Evolutionary conservation across 1,284 basidiomycete species (phyloP), one percentile per base, ranked within the genome.

Genomic region (Golubevia pallescens): DNA sequence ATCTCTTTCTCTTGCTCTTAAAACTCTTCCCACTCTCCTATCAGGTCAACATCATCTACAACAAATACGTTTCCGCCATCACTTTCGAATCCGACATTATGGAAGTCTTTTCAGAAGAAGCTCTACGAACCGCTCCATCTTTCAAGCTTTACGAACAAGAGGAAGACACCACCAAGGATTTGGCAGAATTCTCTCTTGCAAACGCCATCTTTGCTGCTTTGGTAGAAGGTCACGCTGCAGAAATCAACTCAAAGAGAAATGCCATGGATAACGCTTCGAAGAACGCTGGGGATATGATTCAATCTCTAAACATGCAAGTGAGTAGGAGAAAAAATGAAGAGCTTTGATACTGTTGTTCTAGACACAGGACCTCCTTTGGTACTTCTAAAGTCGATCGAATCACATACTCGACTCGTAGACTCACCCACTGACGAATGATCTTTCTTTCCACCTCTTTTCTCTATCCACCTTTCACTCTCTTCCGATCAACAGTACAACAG

Each of bases 211-310:
- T 91, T 87, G 92, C 95, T 74, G 92, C 94, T 63, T 92, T 99
- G 62, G 93, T 93, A 58, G 97, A 99, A 88, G 93, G 92, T 69
- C 95, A 98, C 87, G 96, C 97, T 68, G 94, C 95, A 79, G 96
- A 99, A 88, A 93, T 92, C 86, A 92, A 91, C 82, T 91, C 57
- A 55, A 84, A 75, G 77, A 93, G 96, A 78, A 98, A 97, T 81
- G 96, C 97, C 85, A 99, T 99, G 96, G 96, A 99, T 91, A 99
- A 96, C 86, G 97, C 96, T 61, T 96, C 95, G 75, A 99, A 89
- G 92, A 99, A 99, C 88, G 97, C 96, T 66, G 89, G 88, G 61
- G 82, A 81, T 74, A 86, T 86, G 84, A 86, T 85, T 68, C 73
- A 71, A 21, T 72, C 67, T 58, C 72, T 85, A 55, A 75, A 81